These are phyloP conservation scores for Gomphus sp. DNA, from an alignment of 1,284 basidiomycete species.

Conservation along the genomic window DNA sequence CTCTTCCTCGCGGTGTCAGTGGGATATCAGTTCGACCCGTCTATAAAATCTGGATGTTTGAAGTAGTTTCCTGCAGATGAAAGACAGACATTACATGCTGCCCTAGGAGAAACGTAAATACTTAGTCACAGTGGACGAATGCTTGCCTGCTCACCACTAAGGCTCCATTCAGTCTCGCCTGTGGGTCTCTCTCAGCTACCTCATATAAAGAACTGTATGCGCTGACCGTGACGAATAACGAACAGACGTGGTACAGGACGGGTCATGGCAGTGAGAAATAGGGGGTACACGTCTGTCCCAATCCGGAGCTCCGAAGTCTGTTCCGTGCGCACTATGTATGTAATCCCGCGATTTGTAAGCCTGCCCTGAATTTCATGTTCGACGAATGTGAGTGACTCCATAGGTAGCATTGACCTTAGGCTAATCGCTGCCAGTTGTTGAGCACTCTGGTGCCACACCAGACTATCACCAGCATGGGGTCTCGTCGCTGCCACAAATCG, in stretches of 20 bases:
- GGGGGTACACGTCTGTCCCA: neutral
- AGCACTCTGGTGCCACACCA: constrained; percentile 59
- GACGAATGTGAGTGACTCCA: constrained; percentile 64
- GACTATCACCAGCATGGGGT: constrained; percentile 27
- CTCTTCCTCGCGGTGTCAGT: constrained; percentile 73
- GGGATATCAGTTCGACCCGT: constrained; percentile 86
- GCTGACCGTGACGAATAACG: constrained; percentile 65
- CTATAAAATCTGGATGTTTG: constrained; percentile 31
- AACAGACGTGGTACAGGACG: constrained; percentile 65
- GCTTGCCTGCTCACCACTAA: constrained; percentile 45
- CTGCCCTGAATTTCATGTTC: constrained; percentile 45
- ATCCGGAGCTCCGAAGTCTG: neutral
- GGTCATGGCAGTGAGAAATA: constrained; percentile 4
- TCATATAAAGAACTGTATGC: neutral
- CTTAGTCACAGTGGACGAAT: constrained; percentile 21
- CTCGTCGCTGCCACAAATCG: constrained; percentile 46
- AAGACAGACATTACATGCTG: constrained; percentile 17
- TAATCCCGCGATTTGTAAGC: neutral
- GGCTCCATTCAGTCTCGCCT: constrained; percentile 94
- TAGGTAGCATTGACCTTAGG: constrained; percentile 4
- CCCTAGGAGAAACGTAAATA: neutral
- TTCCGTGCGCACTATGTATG: neutral
- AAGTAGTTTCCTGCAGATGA: neutral
- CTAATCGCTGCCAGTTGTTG: constrained; percentile 53
- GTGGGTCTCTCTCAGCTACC: neutral